Evolutionary conservation across 78 protist genomes (phyloP), one percentile per base, ranked within the genome.

Genomic region (Polysphondylium violaceum): DNA sequence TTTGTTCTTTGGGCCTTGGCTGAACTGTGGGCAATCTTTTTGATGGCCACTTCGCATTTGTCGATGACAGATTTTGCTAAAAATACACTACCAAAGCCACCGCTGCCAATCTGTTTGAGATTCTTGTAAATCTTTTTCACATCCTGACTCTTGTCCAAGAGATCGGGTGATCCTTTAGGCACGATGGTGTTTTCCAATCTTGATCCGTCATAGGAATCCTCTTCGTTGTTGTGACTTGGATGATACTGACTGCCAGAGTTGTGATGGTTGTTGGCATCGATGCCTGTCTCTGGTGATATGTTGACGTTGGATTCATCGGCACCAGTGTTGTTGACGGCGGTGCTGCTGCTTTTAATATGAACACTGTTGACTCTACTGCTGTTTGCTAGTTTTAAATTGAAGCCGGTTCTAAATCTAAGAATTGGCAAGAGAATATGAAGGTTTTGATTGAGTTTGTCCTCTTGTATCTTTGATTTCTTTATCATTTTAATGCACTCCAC

Each of bases 1-100:
- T 91, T 91, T n/a, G 88, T 91, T 65, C 89, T 40, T 40, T 91
- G 77, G 21, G 86, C 88, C 21, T 91, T 91, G n/a, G 81, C 74
- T 11, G 95, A 59, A 1, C 38, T 56, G 36, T 91, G 95, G 23
- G 86, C 76, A 63, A 91, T 81, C 76, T 91, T 91, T 19, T 91
- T 91, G 27, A 91, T 81, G 29, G 95, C 95, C 40, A 91, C 53
- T 71, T 75, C 87, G 38, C 87, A 78, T 38, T 88, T 69, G 31
- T 88, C 94, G 19, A 76, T 33, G 0, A 60, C 27, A 3, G 86
- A 75, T 56, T 87, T 75, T 55, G 93, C 87, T 29, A 88, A 76
- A 59, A 47, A 88, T 40, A 88, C 94, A 71, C 94, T 74, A 5
- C 94, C 94, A 78, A 88, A 88, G n/a, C 94, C 94, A 67, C 93